Evolutionary conservation across 768 basidiomycete species (phyloP).

Genomic region (Lactarius deliciosus): DNA sequence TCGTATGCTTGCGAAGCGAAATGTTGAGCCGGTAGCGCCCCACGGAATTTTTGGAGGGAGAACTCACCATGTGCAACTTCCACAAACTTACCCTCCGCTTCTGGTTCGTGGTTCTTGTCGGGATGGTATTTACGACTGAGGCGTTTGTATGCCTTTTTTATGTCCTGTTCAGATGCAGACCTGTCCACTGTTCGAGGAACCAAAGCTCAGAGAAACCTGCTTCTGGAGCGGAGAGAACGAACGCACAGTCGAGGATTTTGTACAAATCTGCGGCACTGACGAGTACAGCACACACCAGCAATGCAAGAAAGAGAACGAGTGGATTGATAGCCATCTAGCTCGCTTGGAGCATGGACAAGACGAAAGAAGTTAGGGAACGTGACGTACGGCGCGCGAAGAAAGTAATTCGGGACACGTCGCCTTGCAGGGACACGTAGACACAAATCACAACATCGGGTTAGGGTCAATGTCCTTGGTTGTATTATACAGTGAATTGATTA

Average conservation of each 20-base stretch:
- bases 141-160: slow-evolving; percentile 89
- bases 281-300: slow-evolving; percentile 39
- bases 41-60: neutral
- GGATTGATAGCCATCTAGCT: slow-evolving; percentile 33
- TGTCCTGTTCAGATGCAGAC: slow-evolving; percentile 84
- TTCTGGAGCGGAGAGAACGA: slow-evolving; percentile 35
- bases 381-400: neutral
- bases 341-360: slow-evolving; percentile 24
- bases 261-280: slow-evolving; percentile 71
- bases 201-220: slow-evolving; percentile 29
- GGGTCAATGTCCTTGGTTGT: slow-evolving; percentile 1
- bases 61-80: slow-evolving; percentile 82
- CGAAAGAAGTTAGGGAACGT: neutral
- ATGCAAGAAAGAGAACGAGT: slow-evolving; percentile 34
- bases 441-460: slow-evolving; percentile 21
- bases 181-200: slow-evolving; percentile 49
- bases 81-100: slow-evolving; percentile 83
- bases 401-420: slow-evolving; percentile 15
- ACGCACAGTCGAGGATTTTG: slow-evolving; percentile 78
- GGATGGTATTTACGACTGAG: slow-evolving; percentile 89
- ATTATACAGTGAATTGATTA: neutral
- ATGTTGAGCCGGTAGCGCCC: slow-evolving; percentile 19
- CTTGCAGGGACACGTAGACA: slow-evolving; percentile 12
- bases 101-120: slow-evolving; percentile 89
- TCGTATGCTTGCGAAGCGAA: slow-evolving; percentile 69